Percentiles rank a stretch among this genome's conserved stretches.
Evolutionary conservation across 2,329 filamentous ascomycete genomes (phyloP).

Genomic region (Falciphora oryzae): DNA sequence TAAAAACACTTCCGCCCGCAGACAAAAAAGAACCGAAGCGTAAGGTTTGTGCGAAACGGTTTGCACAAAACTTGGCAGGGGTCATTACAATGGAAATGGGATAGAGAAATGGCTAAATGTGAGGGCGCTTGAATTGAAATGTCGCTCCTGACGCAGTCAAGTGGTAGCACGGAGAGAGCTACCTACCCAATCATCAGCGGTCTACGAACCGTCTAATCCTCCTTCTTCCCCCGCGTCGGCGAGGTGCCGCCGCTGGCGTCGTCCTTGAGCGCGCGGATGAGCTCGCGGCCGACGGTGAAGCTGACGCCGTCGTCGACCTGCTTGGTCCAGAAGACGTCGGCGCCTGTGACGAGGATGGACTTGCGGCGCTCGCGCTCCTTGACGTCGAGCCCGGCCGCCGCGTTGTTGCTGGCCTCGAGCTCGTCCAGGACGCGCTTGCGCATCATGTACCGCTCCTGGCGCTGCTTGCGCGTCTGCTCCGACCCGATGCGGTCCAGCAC

Average conservation of each 20-base stretch:
- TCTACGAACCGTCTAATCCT: background rate
- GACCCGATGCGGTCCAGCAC: constrained; percentile 33
- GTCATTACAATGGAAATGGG: background rate
- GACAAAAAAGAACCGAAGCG: background rate
- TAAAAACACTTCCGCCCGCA: background rate
- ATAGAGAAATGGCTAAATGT: background rate
- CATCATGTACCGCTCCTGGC: constrained; percentile 31
- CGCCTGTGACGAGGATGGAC: constrained; percentile 16
- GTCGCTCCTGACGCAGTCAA: no score
- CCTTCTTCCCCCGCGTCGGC: background rate
- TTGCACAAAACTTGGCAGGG: background rate
- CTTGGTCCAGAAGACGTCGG: constrained; percentile 36
- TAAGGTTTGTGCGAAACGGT: background rate
- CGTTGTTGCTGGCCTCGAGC: constrained; percentile 34
- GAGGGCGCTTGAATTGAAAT: no score
- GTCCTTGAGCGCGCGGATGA: constrained; percentile 27
- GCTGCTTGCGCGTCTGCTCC: constrained; percentile 33
- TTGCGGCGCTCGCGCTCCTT: constrained; percentile 18
- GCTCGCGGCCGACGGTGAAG: constrained; percentile 24
- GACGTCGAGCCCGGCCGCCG: constrained; percentile 26
- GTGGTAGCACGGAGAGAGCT: background rate
- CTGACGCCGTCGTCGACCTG: constrained; percentile 35
- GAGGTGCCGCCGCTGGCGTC: background rate
- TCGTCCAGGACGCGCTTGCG: constrained; percentile 33
- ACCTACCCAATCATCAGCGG: no score